Percentiles rank a stretch among this genome's conserved stretches.
These are phyloP conservation scores for Candida freyschussii DNA, from an alignment of 1,139 yeast genomes.

Conservation along the genomic window DNA sequence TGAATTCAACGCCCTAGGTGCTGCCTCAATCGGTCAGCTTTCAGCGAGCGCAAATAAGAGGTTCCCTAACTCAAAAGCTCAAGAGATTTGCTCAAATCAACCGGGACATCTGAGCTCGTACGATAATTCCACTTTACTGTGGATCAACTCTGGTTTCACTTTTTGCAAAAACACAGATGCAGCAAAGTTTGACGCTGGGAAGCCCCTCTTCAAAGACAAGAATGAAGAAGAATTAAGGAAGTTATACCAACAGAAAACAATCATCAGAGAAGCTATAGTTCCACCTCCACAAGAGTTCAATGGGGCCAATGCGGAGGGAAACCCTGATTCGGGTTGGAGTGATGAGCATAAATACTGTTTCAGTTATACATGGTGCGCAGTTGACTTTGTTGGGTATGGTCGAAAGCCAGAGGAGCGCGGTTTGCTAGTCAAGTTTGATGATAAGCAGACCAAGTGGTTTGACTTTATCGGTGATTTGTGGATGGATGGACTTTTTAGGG, in stretches of 20 bases:
- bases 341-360: constrained; percentile 45
- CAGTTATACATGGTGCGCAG: constrained; percentile 58
- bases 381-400: constrained; percentile 38
- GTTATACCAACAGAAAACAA: constrained; percentile 11
- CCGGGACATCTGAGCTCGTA: constrained; percentile 37
- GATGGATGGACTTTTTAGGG: constrained; percentile 26
- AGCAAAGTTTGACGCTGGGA: constrained; percentile 15
- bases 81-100: constrained; percentile 41
- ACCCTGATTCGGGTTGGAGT: constrained; percentile 55
- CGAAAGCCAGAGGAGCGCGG: constrained; percentile 15
- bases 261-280: constrained; percentile 19
- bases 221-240: constrained; percentile 6
- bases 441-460: constrained; percentile 19
- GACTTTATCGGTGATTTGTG: constrained; percentile 28
- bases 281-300: constrained; percentile 24
- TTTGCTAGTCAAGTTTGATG: constrained; percentile 20
- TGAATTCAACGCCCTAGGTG: constrained; percentile 32
- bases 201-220: constrained; percentile 15
- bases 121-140: constrained; percentile 35
- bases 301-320: constrained; percentile 31
- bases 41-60: constrained; percentile 17
- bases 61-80: constrained; percentile 14
- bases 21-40: constrained; percentile 43
- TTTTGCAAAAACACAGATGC: constrained; percentile 39
- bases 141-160: constrained; percentile 53